Base-by-base conservation (phyloP, 306 rosid genomes). In the Rosa rugosa region DNA sequence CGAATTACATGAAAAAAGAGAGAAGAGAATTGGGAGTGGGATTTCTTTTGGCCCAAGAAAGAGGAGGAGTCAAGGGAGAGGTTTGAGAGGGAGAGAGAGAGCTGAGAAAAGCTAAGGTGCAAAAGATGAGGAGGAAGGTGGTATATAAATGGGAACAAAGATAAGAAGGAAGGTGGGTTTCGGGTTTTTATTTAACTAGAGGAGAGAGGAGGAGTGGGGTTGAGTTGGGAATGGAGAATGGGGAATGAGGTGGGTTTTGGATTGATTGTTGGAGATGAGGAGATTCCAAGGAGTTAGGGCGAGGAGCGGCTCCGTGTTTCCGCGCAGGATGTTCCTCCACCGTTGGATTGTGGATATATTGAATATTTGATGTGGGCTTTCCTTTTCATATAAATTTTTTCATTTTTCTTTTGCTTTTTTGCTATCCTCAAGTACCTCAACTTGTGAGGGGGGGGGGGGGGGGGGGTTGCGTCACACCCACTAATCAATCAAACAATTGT, bases 261-360 rank as follows among this genome's bases (percentile, higher is more conserved):
- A 6, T 34, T 66, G 71, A 31, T 31, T 31, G 56, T 47, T 81
- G 22, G 87, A 72, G 89, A 53, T 47, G 69, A 34, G 46, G 60
- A 86, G 91, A 92, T 91, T 95, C 97, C 99, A 89, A 95, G 83
- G 90, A 71, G 51, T 83, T 85, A 87, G 97, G 99, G 20, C 8
- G 68, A 63, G 83, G 81, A 91, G 93, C 99, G 99, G 99, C 97
- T 95, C 96, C 99, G 97, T 88, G 97, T 92, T 89, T 95, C 97
- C 99, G 97, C 99, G 91, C 86, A 88, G 92, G 87, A 84, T 84
- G 90, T 87, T 87, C 89, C 94, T 90, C 84, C 85, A 77, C 98
- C 98, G 97, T 94, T 88, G 84, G 97, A 94, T 94, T 86, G 64
- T 68, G 72, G 76, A 57, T 76, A 67, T 40, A 0, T 17, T 67